Evolutionary conservation across 164 flowering plant genomes (phyloP).

Genomic region (Magnolia officinalis): DNA sequence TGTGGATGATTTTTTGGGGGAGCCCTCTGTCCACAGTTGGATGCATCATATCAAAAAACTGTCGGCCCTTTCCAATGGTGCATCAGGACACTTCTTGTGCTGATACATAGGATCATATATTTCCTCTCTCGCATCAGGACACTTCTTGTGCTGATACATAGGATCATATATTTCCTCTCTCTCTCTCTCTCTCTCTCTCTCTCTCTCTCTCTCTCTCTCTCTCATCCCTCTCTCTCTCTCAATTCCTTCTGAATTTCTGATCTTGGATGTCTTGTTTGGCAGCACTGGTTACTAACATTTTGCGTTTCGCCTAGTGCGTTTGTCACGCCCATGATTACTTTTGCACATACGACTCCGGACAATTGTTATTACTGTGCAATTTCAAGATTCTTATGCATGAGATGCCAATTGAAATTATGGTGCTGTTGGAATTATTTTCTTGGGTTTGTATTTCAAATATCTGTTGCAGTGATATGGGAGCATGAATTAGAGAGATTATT

Average conservation of each 20-base stretch:
- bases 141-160: too few relatives aligned
- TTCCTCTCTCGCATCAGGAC: too few relatives aligned
- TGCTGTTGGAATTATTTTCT: not conserved
- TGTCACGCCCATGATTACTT: conserved; percentile 1
- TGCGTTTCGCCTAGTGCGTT: not conserved
- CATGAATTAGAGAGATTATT: not conserved
- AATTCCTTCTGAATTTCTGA: not conserved
- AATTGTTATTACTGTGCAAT: not conserved
- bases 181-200: not conserved
- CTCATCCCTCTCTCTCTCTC: not conserved
- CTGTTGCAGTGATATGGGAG: not conserved
- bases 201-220: too few relatives aligned
- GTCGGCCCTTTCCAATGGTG: too few relatives aligned
- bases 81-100: too few relatives aligned
- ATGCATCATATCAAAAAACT: too few relatives aligned
- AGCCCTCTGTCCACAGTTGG: too few relatives aligned
- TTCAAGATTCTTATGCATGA: conserved; percentile 1
- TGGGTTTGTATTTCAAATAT: not conserved
- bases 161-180: too few relatives aligned
- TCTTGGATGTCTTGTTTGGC: not conserved
- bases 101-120: too few relatives aligned
- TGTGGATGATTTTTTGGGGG: too few relatives aligned
- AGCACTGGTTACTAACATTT: conserved; percentile 6
- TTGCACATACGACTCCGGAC: conserved; percentile 1
- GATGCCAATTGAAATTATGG: not conserved